Conservation (phyloP, 768 basidiomycete genomes). For the Russula foetens region DNA sequence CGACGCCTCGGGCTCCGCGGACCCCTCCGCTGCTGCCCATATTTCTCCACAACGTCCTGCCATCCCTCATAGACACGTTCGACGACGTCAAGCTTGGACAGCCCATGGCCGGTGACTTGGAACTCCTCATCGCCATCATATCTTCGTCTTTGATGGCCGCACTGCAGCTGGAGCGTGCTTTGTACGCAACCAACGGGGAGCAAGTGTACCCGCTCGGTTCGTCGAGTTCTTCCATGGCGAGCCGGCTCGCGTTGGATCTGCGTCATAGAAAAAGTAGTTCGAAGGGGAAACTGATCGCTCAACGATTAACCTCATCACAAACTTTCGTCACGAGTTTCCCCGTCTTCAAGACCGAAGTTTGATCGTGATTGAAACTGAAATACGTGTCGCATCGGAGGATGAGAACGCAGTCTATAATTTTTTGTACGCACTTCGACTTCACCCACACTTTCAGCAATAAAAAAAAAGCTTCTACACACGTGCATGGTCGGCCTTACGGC, state of each 20-base stretch:
- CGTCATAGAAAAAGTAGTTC: constrained; percentile 41
- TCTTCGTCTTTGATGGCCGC: too few species aligned
- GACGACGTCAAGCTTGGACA: too few species aligned
- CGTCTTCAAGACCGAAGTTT: constrained; percentile 40
- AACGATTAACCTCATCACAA: constrained; percentile 52
- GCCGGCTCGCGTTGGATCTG: constrained; percentile 56
- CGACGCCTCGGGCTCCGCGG: too few species aligned
- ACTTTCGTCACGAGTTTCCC: constrained; percentile 72
- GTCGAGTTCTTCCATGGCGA: constrained; percentile 53
- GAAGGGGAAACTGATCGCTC: constrained; percentile 45
- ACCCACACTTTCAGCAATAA: neutral
- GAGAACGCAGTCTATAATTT: neutral
- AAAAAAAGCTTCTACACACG: neutral
- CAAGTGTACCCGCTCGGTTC: too few species aligned
- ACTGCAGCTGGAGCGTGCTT: too few species aligned
- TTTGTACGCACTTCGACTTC: neutral
- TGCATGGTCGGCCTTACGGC: neutral
- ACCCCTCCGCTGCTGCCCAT: too few species aligned
- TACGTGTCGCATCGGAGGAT: neutral
- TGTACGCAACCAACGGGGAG: too few species aligned
- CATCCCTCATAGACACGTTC: too few species aligned
- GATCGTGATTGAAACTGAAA: neutral
- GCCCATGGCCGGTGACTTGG: too few species aligned
- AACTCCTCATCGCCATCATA: too few species aligned
- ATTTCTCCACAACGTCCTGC: too few species aligned